These are phyloP conservation scores for Trametes pubescens DNA, from an alignment of 1,284 basidiomycete genomes.

Conservation along the genomic window DNA sequence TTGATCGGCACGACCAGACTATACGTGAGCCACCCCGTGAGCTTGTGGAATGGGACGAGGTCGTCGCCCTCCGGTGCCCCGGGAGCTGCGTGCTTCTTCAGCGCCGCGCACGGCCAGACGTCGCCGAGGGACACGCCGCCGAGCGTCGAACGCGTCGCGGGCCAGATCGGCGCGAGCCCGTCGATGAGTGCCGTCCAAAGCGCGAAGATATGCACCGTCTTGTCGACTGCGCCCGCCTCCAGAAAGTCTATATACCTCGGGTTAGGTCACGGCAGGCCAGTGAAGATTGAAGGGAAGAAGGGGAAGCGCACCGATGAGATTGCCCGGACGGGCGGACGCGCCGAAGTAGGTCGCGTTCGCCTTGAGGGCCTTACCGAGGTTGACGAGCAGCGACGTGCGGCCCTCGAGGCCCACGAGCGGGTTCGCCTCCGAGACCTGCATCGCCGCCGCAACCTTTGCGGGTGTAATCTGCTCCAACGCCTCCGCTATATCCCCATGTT, in stretches of 20 bases:
- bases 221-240: slow-evolving; percentile 56
- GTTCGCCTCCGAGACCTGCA: slow-evolving; percentile 85
- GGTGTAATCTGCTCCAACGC: slow-evolving; percentile 75
- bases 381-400: slow-evolving; percentile 78
- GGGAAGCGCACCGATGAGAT: slow-evolving; percentile 71
- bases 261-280: slow-evolving; percentile 3
- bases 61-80: slow-evolving; percentile 60
- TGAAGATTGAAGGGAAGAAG: background rate
- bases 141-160: slow-evolving; percentile 74
- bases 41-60: slow-evolving; percentile 94
- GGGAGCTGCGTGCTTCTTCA: slow-evolving; percentile 42
- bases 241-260: slow-evolving; percentile 70
- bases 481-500: slow-evolving; percentile 56
- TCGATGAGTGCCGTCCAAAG: slow-evolving; percentile 89
- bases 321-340: slow-evolving; percentile 76
- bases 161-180: slow-evolving; percentile 91
- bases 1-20: slow-evolving; percentile 87
- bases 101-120: slow-evolving; percentile 84
- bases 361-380: slow-evolving; percentile 76
- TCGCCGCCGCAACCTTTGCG: slow-evolving; percentile 68
- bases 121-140: slow-evolving; percentile 82
- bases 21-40: slow-evolving; percentile 94
- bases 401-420: slow-evolving; percentile 94
- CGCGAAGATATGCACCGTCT: slow-evolving; percentile 64
- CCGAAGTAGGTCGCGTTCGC: slow-evolving; percentile 76